Evolutionary conservation across 2,329 filamentous ascomycete genomes (phyloP), one percentile per base, ranked within the genome.

Genomic region (Diaporthe aspalathi): DNA sequence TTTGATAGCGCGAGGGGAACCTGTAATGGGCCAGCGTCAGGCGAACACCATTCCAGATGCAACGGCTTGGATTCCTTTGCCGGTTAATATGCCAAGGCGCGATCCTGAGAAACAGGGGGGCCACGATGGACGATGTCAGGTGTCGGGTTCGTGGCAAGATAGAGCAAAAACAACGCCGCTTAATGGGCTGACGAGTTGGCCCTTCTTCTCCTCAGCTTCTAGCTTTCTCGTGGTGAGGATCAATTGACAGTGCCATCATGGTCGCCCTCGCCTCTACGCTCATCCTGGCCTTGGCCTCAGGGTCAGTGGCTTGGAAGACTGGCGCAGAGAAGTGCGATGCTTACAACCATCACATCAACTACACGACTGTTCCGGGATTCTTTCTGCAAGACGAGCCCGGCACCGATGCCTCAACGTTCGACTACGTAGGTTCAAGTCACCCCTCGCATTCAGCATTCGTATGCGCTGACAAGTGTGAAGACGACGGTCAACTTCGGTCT

Each of bases 401-500:
- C 60, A 63, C 60, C 2, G 43, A 63, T 5, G 11, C 60, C 22
- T 49, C 0, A 87, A 85, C 80, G 2, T 93, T 92, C 79, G 89
- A 92, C 79, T 92, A 92, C 76, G 90, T 92, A 79, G 76, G 85
- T 76, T 70, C 11, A 38, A 29, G 29, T 1, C 1, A 16, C 24
- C 5, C 12, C 11, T 8, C 38, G 20, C 9, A 49, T 1, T 6
- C 9, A 12, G 9, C 40, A 24, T 35, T 5, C 62, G 7, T 70
- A 60, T 22, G 5, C 54, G 22, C 32, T 53, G 7, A 56, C 6
- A n/a, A 20, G 9, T 5, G 38, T 40, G 17, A 35, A 92, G 89
- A 88, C 86, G 32, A 80, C 84, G 38, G 82, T 81, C 70, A 92
- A 92, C 81, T 91, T 92, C 76, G 92, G 91, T 35, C 83, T 93